Base-by-base conservation (phyloP, 176 grass and related monocot species). In the Zea luxurians region DNA sequence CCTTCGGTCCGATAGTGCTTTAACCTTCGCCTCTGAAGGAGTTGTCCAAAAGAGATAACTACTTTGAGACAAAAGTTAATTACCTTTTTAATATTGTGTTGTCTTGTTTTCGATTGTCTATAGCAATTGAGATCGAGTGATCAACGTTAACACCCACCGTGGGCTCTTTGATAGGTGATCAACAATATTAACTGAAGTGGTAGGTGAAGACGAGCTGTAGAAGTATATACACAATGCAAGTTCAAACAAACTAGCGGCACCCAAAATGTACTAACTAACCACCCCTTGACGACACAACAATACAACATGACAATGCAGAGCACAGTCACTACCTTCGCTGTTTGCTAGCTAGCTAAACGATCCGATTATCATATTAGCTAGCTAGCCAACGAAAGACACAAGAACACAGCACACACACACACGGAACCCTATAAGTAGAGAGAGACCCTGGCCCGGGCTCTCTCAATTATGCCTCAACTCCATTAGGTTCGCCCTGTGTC, bases 361-460 rank as follows among this genome's bases (percentile, higher is more conserved):
- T 13, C 12, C 5, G 48, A 72, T 37, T 59, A 77, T 46, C 57
- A 71, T 68, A 64, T 77, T 48, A 78, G 58, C 38, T 57, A 61
- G 20, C 57, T 58, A 61, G 59, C 59, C 60, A 59, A 66, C 66
- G 41, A 47, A 78, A 65, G n/a, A 67, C 74, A 27, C 27, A 73
- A 48, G 49, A 6, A 16, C 27, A 27, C 27, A 27, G 0, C 2
- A 40, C 12, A 50, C n/a, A n/a, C n/a, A n/a, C 35, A 63, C n/a
- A 13, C 16, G 13, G 40, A 66, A 76, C 35, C 20, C 50, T 88
- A 88, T 87, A 87, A 87, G 68, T 87, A 87, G 42, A 45, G 58
- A n/a, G 34, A 70, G 35, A 18, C 17, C 52, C 45, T 3, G 7
- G 48, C 3, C 27, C n/a, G n/a, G 38, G 38, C 16, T 44, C 16